A percentile compares a stretch with the other conserved stretches of the same genome.
Conservation (phyloP, 257 asterid genomes). For the Ehretia macrophylla region DNA sequence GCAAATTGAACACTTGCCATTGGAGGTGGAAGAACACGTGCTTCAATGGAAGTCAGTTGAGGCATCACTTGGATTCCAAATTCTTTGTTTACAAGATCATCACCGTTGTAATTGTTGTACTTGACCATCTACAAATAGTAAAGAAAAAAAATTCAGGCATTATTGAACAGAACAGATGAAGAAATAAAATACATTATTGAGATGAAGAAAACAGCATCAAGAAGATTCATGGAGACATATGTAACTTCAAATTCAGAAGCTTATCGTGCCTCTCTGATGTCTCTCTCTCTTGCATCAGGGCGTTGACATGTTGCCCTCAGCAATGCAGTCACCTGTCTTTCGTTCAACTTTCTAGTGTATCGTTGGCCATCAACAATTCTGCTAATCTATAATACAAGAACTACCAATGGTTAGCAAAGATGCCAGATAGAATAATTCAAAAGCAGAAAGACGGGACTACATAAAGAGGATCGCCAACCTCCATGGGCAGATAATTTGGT, state of each 20-base stretch:
- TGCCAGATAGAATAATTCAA: neutral
- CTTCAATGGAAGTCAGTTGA: slow-evolving; percentile 45
- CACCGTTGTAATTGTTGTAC: slow-evolving; percentile 26
- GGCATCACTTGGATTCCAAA: slow-evolving; percentile 54
- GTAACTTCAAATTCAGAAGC: neutral
- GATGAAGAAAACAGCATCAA: neutral
- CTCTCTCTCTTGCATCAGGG: slow-evolving; percentile 29
- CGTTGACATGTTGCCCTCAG: slow-evolving; percentile 78
- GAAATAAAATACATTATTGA: neutral
- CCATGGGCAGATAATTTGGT: slow-evolving; percentile 73
- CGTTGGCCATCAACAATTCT: slow-evolving; percentile 54
- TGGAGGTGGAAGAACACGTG: slow-evolving; percentile 79
- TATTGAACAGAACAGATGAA: slow-evolving; percentile 13
- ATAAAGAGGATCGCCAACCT: slow-evolving; percentile 37
- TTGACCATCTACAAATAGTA: slow-evolving; percentile 40
- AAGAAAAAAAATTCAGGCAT: slow-evolving; percentile 6
- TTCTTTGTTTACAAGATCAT: slow-evolving; percentile 28
- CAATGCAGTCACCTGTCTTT: slow-evolving; percentile 56
- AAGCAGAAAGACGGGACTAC: neutral
- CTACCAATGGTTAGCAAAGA: neutral
- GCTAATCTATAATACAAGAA: slow-evolving; percentile 39
- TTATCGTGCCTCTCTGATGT: slow-evolving; percentile 33
- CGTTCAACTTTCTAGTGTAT: slow-evolving; percentile 46
- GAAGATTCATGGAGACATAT: slow-evolving; percentile 9
- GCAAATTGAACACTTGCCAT: slow-evolving; percentile 27